Evolutionary conservation across 352 stramenopile species (phyloP).

Genomic region (Phytophthora quininea): DNA sequence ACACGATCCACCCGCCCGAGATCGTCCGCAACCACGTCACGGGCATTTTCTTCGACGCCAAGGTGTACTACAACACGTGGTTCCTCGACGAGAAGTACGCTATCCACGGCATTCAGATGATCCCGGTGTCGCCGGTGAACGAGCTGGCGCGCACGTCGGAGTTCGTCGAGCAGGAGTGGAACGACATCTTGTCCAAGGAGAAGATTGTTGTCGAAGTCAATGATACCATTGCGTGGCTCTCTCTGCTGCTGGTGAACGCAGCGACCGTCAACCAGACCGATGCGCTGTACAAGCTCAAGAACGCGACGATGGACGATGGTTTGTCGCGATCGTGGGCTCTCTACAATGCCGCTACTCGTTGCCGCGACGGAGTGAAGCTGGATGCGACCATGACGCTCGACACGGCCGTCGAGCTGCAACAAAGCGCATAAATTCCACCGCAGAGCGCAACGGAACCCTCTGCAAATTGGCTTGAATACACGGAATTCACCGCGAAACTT

Average conservation of each 20-base stretch:
- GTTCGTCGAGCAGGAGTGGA: slow-evolving; percentile 71
- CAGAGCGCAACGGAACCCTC: slow-evolving; percentile 1
- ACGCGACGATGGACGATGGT: slow-evolving; percentile 56
- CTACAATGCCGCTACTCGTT: slow-evolving; percentile 54
- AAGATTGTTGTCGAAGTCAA: slow-evolving; percentile 39
- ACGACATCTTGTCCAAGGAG: slow-evolving; percentile 64
- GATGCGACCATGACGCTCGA: neutral
- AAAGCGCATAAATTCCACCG: neutral
- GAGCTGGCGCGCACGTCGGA: slow-evolving; percentile 55
- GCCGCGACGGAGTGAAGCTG: slow-evolving; percentile 1
- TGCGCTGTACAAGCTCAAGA: slow-evolving; percentile 40
- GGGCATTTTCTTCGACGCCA: slow-evolving; percentile 69
- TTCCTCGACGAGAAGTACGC: slow-evolving; percentile 60
- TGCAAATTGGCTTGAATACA: too few relatives aligned
- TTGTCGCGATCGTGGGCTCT: slow-evolving; percentile 56
- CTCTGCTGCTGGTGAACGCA: slow-evolving; percentile 66
- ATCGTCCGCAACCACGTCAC: slow-evolving; percentile 71
- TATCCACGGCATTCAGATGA: slow-evolving; percentile 79
- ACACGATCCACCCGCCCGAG: slow-evolving; percentile 55
- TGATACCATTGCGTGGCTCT: slow-evolving; percentile 53
- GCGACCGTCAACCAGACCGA: slow-evolving; percentile 50
- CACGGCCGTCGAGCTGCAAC: neutral
- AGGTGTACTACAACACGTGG: slow-evolving; percentile 63
- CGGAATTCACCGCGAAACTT: too few relatives aligned
- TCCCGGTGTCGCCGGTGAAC: slow-evolving; percentile 65